Evolutionary conservation across 768 basidiomycete species (phyloP), one percentile per base, ranked within the genome.

Genomic region (Hypholoma sublateritium): DNA sequence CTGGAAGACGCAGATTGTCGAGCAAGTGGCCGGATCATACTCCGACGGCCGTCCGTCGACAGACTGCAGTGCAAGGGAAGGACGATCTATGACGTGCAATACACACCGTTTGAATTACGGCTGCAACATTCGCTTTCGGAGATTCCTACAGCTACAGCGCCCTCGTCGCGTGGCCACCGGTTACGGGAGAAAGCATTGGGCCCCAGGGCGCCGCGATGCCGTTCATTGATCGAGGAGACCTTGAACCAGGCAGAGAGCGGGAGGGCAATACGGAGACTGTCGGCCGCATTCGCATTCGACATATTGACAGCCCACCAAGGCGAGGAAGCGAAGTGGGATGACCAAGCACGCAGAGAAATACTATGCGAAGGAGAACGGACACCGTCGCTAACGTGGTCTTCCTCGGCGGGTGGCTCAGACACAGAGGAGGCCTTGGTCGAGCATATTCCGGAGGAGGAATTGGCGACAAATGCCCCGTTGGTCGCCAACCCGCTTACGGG

Each of bases 71-170:
- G 56, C 17, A 51, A 35, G 24, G 55, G 52, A n/a, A 35, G 58
- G 45, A 62, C 58, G 12, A 59, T 57, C 17, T 62, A 58, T 32
- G 44, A 55, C 44, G 44, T 42, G 28, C 44, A 28, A 37, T 19
- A n/a, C 19, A 19, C 28, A 46, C 34, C 32, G 24, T 51, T 17
- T 12, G 34, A 4, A 24, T 21, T 17, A 7, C n/a, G 17, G 17
- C 4, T 19, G 13, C 16, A 44, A n/a, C 25, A 32, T n/a, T 14
- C 36, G 22, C 21, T 32, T 13, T 19, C 28, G 28, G 25, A 17
- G 34, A 22, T 22, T 28, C 44, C 21, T 8, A 4, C 9, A 52
- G 35, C 7, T 5, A 21, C 14, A 41, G 21, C 25, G 39, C 13
- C 36, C 50, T 34, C 14, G 16, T 41, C 39, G 13, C 39, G 9